Evolutionary conservation across 78 protist species (phyloP), one percentile per base, ranked within the genome.

Genomic region (Emiliania huxleyi): DNA sequence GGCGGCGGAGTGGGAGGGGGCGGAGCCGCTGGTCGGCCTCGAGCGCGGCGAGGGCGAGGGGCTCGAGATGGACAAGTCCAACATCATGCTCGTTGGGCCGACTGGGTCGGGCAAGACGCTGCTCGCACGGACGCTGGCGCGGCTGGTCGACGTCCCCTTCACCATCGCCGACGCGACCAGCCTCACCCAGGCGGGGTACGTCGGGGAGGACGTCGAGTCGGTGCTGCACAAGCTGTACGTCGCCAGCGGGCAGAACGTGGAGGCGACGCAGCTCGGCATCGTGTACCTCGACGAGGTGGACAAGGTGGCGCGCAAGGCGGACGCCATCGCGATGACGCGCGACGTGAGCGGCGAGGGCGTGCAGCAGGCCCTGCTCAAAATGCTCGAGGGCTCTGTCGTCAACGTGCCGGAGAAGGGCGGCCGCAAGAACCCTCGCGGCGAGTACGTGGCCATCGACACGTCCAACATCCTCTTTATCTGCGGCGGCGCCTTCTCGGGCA

Each of bases 291-390:
- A 95, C 75, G 95, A 95, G 91, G 55, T 95, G 33, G 96, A 95
- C 96, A 95, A 95, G 95, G 55, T 95, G 52, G 94, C 91, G 43
- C 62, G 81, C 25, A 8, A 44, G 33, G 37, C 84, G 26, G 69
- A 11, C 8, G 83, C 55, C 46, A 43, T 33, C 29, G 19, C 46
- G 6, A 44, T 29, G 38, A 69, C 91, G 6, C 42, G 94, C 33
- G 96, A 95, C 83, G 96, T 95, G 45, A 4, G 73, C 35, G 96
- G 96, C 71, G 96, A 95, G 94, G 96, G 95, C 37, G 96, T 95
- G 73, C 96, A 95, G 93, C 90, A 81, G 48, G 93, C 91, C 33
- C 55, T 84, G 79, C 95, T 92, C 55, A 88, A 87, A 85, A 69
- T 92, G 81, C 62, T 91, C 69, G 94, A 92, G 45, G 96, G 96